These are phyloP conservation scores for Neospermospora avenae DNA, from an alignment of 2,329 filamentous ascomycete species.

Conservation along the genomic window DNA sequence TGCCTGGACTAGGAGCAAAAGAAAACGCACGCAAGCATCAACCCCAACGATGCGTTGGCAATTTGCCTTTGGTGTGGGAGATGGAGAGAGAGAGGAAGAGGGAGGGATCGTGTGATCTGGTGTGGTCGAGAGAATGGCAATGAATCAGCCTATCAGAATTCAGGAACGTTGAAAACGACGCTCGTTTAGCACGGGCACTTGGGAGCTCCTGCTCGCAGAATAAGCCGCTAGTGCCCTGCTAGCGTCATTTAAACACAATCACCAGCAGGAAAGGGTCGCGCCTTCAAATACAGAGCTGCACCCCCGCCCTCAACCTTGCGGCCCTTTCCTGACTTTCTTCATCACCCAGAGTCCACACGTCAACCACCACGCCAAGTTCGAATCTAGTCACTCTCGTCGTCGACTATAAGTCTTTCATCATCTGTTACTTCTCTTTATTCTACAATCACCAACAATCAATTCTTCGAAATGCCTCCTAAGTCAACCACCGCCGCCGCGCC, in stretches of 20 bases:
- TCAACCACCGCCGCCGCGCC: slow-evolving; percentile 48
- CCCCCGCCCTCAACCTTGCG: slow-evolving; percentile 16
- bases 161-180: too few species aligned
- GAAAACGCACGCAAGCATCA: slow-evolving; percentile 1
- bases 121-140: too few species aligned
- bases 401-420: slow-evolving; percentile 1
- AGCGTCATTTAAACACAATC: not conserved
- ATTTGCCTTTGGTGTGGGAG: slow-evolving; percentile 22
- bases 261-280: not conserved
- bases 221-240: too few species aligned
- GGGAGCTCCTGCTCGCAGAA: too few species aligned
- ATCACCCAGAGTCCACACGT: slow-evolving; percentile 1
- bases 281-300: not conserved
- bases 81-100: not conserved
- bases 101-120: not conserved
- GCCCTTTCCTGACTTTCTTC: slow-evolving; percentile 13
- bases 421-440: slow-evolving; percentile 13
- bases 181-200: too few species aligned
- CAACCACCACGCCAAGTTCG: not conserved
- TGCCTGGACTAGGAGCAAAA: slow-evolving; percentile 3
- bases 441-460: slow-evolving; percentile 10
- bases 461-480: slow-evolving; percentile 61
- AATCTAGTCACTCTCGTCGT: slow-evolving; percentile 9
- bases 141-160: too few species aligned
- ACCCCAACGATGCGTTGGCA: slow-evolving; percentile 18